Evolutionary conservation across 495 filamentous ascomycete genomes (phyloP), one percentile per base, ranked within the genome.

Genomic region (Daldinia loculata): DNA sequence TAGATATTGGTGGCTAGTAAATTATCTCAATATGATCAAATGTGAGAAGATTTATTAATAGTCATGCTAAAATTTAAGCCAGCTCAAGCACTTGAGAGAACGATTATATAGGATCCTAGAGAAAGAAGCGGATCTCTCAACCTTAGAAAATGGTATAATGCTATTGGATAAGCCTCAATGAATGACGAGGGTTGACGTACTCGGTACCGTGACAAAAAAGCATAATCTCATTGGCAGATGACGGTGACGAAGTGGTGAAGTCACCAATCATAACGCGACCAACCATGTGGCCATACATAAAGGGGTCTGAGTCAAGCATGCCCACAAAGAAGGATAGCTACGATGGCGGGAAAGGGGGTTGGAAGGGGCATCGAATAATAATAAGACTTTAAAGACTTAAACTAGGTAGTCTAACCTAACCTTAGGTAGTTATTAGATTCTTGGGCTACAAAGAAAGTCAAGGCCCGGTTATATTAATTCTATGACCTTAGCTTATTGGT

Each of bases 241-340:
- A 56, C 27, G 0, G 22, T 68, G 66, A 68, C 66, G 58, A 57
- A 56, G 58, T 56, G 57, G 51, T 68, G 66, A 68, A 39, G 66
- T 68, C 66, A 68, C 57, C 38, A 48, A 17, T 50, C 48, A 55
- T 60, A 14, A n/a, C 48, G 14, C 6, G 27, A 22, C 57, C 56
- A 67, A 61, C 57, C 27, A 67, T n/a, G 43, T 29, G 26, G 43
- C 29, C 32, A 3, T 38, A 58, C 39, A 32, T n/a, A 12, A 36
- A 36, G 24, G 24, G 17, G 39, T 29, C 22, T 15, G 56, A 67
- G 64, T 61, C 64, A 67, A 59, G 36, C 17, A 24, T 8, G 29
- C 29, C 34, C 36, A 55, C 17, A 56, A 45, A 43, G 24, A 22
- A 19, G 38, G 5, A 9, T 15, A 45, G 8, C 11, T 36, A 41